phyloP scores from a whole-genome alignment of 345 rosid genomes.

The Mercurialis annua region DNA sequence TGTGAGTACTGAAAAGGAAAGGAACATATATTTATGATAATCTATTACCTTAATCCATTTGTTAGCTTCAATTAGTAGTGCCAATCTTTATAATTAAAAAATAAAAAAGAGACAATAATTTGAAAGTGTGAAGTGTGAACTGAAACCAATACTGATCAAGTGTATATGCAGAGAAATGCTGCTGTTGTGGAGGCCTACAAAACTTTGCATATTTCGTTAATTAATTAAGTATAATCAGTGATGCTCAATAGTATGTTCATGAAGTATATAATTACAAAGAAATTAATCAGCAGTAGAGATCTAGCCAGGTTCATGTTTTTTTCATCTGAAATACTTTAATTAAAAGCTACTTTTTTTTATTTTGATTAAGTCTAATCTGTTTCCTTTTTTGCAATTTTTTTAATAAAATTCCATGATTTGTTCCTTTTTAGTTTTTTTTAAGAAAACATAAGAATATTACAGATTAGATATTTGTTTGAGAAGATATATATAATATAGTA shows the following conservation, averaged over 20 bases:
- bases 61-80: not conserved
- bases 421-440: no score
- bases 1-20: not conserved
- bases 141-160: not conserved
- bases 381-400: no score
- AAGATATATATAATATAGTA: no score
- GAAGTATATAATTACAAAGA: not conserved
- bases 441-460: no score
- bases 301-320: not conserved
- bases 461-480: no score
- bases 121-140: constrained; percentile 20
- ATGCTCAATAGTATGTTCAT: not conserved
- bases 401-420: no score
- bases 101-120: not conserved
- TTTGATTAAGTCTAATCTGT: no score
- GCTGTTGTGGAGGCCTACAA: constrained; percentile 9
- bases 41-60: not conserved
- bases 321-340: not conserved
- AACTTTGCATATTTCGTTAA: not conserved
- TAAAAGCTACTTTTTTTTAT: no score
- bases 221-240: not conserved
- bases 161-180: not conserved
- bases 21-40: constrained; percentile 3
- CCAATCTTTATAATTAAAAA: not conserved
- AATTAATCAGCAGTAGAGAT: not conserved